phyloP scores from a whole-genome alignment of 805 yeast genomes.

The Pichia rugopelliculosa region DNA sequence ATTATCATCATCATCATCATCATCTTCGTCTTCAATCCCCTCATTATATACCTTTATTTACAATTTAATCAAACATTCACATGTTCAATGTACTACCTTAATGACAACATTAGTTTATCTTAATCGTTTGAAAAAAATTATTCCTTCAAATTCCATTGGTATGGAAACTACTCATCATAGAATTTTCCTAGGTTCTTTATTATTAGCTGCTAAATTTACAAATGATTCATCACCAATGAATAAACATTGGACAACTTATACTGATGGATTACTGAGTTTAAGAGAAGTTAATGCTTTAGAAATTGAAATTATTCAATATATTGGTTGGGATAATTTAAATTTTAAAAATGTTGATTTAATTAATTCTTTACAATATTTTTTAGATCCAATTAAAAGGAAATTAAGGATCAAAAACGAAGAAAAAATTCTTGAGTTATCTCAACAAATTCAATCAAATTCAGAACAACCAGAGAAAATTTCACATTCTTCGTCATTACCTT shows the following conservation, averaged over 20 bases:
- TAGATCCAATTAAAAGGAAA: slow-evolving; percentile 60
- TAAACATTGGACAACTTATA: slow-evolving; percentile 93
- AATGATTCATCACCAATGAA: slow-evolving; percentile 94
- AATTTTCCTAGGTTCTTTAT: slow-evolving; percentile 81
- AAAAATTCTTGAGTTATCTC: slow-evolving; percentile 6
- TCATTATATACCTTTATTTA: slow-evolving; percentile 60
- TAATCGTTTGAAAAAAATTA: slow-evolving; percentile 62
- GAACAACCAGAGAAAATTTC: background rate
- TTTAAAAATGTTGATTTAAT: slow-evolving; percentile 66
- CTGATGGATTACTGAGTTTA: slow-evolving; percentile 72
- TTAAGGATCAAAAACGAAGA: slow-evolving; percentile 24
- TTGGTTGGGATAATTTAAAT: slow-evolving; percentile 73
- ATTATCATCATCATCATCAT: slow-evolving; percentile 13
- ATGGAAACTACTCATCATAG: slow-evolving; percentile 91
- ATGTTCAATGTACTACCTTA: slow-evolving; percentile 90
- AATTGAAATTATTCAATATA: slow-evolving; percentile 71
- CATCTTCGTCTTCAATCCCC: no score
- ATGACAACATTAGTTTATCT: slow-evolving; percentile 88
- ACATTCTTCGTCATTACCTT: slow-evolving; percentile 11
- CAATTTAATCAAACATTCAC: slow-evolving; percentile 66
- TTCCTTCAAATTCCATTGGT: slow-evolving; percentile 86
- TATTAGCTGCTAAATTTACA: slow-evolving; percentile 84
- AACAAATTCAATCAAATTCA: background rate
- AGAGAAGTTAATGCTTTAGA: slow-evolving; percentile 87
- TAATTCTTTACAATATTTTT: slow-evolving; percentile 63